Percentiles rank a stretch among this genome's conserved stretches.
phyloP scores from a whole-genome alignment of 1,284 basidiomycete species.

The Tilletia horrida region DNA sequence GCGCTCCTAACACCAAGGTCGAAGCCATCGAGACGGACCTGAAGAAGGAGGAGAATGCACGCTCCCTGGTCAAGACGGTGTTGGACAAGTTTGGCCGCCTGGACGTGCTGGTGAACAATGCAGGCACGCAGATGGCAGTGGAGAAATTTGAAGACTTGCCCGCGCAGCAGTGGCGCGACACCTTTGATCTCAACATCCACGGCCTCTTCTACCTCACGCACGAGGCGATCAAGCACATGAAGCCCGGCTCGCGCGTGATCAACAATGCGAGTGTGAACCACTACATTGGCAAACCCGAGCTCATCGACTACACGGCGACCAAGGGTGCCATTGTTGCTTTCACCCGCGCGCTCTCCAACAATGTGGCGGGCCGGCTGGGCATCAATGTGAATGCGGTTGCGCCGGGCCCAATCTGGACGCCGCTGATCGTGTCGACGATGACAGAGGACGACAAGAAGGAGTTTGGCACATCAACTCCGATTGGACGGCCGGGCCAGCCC shows the following conservation, averaged over 20 bases:
- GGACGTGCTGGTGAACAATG: slow-evolving; percentile 63
- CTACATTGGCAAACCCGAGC: slow-evolving; percentile 24
- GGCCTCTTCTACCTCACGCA: slow-evolving; percentile 40
- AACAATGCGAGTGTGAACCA: slow-evolving; percentile 63
- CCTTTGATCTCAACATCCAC: slow-evolving; percentile 41
- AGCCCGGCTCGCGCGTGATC: slow-evolving; percentile 65
- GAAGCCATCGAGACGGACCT: slow-evolving; percentile 59
- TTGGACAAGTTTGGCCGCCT: slow-evolving; percentile 55
- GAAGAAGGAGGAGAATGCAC: slow-evolving; percentile 49
- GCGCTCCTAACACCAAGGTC: slow-evolving; percentile 55
- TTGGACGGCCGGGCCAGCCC: slow-evolving; percentile 38
- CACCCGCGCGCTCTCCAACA: slow-evolving; percentile 62
- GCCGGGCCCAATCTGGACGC: slow-evolving; percentile 63
- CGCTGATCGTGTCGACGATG: slow-evolving; percentile 50
- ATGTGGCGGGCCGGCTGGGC: slow-evolving; percentile 62
- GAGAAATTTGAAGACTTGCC: slow-evolving; percentile 43
- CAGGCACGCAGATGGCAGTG: slow-evolving; percentile 63
- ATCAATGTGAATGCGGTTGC: slow-evolving; percentile 63
- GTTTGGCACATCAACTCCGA: slow-evolving; percentile 36
- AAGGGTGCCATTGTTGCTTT: slow-evolving; percentile 61
- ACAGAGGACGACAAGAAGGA: slow-evolving; percentile 36
- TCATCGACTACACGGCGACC: slow-evolving; percentile 61
- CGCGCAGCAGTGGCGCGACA: slow-evolving; percentile 32
- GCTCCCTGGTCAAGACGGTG: slow-evolving; percentile 61
- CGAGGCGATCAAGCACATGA: slow-evolving; percentile 63